Percentiles rank a stretch among this genome's conserved stretches.
These are phyloP conservation scores for Aspergillus melleus DNA, from an alignment of 2,329 filamentous ascomycete genomes.

Conservation along the genomic window DNA sequence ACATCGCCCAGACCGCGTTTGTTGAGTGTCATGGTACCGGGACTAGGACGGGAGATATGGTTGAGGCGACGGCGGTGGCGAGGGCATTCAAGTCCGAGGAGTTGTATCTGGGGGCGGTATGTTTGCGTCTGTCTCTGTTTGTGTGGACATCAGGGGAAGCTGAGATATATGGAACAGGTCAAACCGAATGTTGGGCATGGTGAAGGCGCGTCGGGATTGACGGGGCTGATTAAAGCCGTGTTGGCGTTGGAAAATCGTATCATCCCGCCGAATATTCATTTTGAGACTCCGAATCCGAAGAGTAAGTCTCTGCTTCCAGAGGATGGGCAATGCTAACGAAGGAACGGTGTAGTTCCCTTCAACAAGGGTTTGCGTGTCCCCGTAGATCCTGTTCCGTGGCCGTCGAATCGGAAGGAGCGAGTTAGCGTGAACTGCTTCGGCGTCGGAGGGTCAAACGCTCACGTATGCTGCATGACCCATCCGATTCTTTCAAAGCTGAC, in stretches of 20 bases:
- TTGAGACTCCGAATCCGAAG: slow-evolving; percentile 23
- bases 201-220: slow-evolving; percentile 22
- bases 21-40: slow-evolving; percentile 19
- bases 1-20: slow-evolving; percentile 9
- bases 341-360: slow-evolving; percentile 9
- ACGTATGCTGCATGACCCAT: background rate
- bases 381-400: slow-evolving; percentile 16
- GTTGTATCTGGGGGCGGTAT: slow-evolving; percentile 9
- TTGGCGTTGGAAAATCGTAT: slow-evolving; percentile 18
- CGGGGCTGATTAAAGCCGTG: slow-evolving; percentile 20
- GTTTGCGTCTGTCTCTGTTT: background rate
- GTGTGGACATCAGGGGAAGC: too few species aligned
- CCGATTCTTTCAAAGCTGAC: background rate
- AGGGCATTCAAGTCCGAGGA: slow-evolving; percentile 2
- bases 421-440: slow-evolving; percentile 31
- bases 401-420: slow-evolving; percentile 12
- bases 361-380: slow-evolving; percentile 6
- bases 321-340: background rate
- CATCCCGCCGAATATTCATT: slow-evolving; percentile 20
- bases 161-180: slow-evolving; percentile 2
- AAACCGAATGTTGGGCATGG: slow-evolving; percentile 27
- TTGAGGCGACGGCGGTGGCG: slow-evolving; percentile 6
- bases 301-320: background rate
- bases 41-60: slow-evolving; percentile 12
- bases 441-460: slow-evolving; percentile 15